Conservation (phyloP, 2,329 filamentous ascomycete species). For the Sclerotinia glacialis region DNA sequence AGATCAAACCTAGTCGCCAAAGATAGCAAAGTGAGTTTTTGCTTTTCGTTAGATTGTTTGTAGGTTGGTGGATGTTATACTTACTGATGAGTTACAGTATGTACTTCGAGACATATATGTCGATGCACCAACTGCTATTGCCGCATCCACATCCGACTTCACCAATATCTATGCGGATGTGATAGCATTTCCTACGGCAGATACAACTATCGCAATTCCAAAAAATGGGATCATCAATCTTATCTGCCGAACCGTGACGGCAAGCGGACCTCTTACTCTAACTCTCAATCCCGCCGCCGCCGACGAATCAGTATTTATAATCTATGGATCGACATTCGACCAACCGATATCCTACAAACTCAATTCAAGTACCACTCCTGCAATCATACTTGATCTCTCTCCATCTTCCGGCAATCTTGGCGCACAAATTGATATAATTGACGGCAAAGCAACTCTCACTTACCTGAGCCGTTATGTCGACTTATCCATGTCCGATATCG, state of each 20-base stretch:
- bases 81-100: slow-evolving; percentile 3
- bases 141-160: not conserved
- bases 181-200: not conserved
- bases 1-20: not conserved
- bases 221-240: not conserved
- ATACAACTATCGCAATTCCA: not conserved
- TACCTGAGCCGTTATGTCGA: not conserved
- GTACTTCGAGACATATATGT: not conserved
- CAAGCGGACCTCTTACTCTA: not conserved
- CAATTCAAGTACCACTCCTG: slow-evolving; percentile 5
- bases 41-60: not conserved
- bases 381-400: not conserved
- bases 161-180: not conserved
- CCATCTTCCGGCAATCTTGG: not conserved
- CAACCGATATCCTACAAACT: slow-evolving; percentile 9
- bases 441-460: not conserved
- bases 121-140: slow-evolving; percentile 3
- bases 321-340: slow-evolving; percentile 9
- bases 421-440: not conserved
- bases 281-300: not conserved
- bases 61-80: not conserved
- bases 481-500: not conserved
- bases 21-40: slow-evolving; percentile 1
- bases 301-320: slow-evolving; percentile 1
- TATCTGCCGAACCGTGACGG: not conserved